Base-by-base conservation (phyloP, 495 filamentous ascomycete species). In the Penicillium maclennaniae region DNA sequence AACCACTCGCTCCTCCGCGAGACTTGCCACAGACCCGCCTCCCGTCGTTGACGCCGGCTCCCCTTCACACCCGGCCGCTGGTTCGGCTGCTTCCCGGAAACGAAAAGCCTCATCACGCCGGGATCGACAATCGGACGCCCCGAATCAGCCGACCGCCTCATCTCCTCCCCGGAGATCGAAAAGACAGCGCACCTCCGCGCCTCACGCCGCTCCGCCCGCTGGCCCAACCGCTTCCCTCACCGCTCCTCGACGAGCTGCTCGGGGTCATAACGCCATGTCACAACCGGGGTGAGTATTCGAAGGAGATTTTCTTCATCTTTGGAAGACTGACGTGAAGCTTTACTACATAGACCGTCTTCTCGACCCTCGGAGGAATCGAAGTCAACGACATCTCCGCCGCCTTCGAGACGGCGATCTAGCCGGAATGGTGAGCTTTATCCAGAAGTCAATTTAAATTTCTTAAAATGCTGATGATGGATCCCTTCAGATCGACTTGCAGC, bases 1-100 rank as follows among this genome's bases (percentile, higher is more conserved):
- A 83, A 80, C 86, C 52, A 91, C 87, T 74, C 83, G 87, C 69
- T 89, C 87, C 59, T 81, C 87, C 61, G 83, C 87, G 71, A 86
- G 86, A 77, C 79, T 83, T 78, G 86, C 86, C 69, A 86, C 86
- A 74, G 82, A 81, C 49, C 72, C 76, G 55, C 69, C 78, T 53
- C 52, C 62, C 38, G 54, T 67, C 54, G 51, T 61, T 57, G 63
- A 61, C 54, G 70, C 67, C 61, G 72, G 71, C 56, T 53, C 68
- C 53, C 39, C 67, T 39, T 55, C 70, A 46, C 69, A 62, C 49
- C 54, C 68, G 44, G 65, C 70, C 65, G 62, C 72, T 67, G 62
- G 71, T 54, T 63, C 73, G 62, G 65, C 76, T 43, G 47, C 66
- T 23, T 69, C 73, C 49, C 77, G 79, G 54, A 86, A 86, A 72